Percentiles rank a stretch among this genome's conserved stretches.
Conservation (phyloP, 108 stramenopile species). For the Seminavis robusta region DNA sequence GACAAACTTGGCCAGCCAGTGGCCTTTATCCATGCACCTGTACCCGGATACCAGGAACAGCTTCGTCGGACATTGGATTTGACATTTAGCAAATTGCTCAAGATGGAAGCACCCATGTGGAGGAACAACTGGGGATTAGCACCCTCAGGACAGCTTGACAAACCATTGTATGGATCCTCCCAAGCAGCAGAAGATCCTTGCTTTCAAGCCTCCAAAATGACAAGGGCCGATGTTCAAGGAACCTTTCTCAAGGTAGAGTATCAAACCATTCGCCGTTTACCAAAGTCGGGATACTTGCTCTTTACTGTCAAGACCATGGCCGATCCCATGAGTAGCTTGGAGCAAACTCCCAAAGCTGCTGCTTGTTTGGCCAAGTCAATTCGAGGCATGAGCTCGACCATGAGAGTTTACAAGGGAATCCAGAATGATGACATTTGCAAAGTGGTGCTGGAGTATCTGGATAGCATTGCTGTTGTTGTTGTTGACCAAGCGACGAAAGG, state of each 20-base stretch:
- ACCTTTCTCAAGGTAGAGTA: constrained; percentile 6
- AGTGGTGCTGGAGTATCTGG: not conserved
- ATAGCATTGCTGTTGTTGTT: not conserved
- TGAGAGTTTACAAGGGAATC: not conserved
- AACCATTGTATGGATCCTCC: not conserved
- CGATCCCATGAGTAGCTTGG: constrained; percentile 4
- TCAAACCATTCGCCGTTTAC: constrained; percentile 9
- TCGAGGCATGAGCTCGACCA: not conserved
- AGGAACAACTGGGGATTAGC: constrained; percentile 11
- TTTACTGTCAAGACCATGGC: constrained; percentile 3
- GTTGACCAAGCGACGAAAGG: too few species aligned
- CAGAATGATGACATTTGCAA: not conserved
- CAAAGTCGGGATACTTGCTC: not conserved
- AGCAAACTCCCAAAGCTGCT: not conserved
- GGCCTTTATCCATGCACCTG: constrained; percentile 7
- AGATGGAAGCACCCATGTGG: constrained; percentile 6
- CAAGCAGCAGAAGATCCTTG: not conserved
- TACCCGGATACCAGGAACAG: constrained; percentile 7
- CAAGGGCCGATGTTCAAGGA: not conserved
- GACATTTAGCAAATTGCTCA: constrained; percentile 4
- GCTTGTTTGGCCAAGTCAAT: constrained; percentile 6
- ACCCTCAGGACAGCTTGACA: not conserved
- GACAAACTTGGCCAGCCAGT: constrained; percentile 6
- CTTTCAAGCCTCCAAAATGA: too few species aligned
- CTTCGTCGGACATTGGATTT: constrained; percentile 2